Base-by-base conservation (phyloP, 1,139 yeast species). In the Meyerozyma smithsonii region DNA sequence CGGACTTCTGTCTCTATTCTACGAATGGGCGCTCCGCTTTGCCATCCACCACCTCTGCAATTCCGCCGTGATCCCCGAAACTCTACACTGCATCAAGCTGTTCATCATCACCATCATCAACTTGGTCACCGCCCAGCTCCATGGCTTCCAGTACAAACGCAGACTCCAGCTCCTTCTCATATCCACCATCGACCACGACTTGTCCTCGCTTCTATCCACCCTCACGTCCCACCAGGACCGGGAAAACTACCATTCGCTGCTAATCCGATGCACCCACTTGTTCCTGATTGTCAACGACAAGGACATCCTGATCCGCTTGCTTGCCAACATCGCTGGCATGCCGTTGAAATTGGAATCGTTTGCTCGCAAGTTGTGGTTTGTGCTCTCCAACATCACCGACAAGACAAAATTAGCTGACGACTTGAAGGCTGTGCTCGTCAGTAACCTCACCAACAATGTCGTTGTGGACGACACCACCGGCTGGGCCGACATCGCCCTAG, bases 211-310 rank as follows among this genome's bases (percentile, higher is more conserved):
- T 20, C n/a, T 35, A 37, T 6, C 32, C 37, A n/a, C 38, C n/a
- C 5, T 17, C 32, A 7, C 42, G 49, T 14, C 43, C 39, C 15
- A 11, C 36, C 15, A 39, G 39, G 20, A 43, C 21, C 6, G 32
- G 28, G 19, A 26, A 15, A 12, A 28, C 34, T 32, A 17, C 34
- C 12, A 5, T 11, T 17, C 34, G 7, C 20, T 7, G 10, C 21
- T 30, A 4, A 21, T 30, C 3, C 34, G 15, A 4, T 30, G 34
- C 23, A 18, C 61, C 4, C 71, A 69, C 40, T 50, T 68, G 12
- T 66, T 59, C 41, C 54, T 70, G 4, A 59, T 69, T 4, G 42
- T 70, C 17, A 63, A 66, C 44, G 74, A 69, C 45, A 58, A 55
- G 41, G 75, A 66, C 32, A 47, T 69, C 7, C 45, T 64, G n/a